Evolutionary conservation across 2,329 filamentous ascomycete species (phyloP), one percentile per base, ranked within the genome.

Genomic region (Didymella arachidicola): DNA sequence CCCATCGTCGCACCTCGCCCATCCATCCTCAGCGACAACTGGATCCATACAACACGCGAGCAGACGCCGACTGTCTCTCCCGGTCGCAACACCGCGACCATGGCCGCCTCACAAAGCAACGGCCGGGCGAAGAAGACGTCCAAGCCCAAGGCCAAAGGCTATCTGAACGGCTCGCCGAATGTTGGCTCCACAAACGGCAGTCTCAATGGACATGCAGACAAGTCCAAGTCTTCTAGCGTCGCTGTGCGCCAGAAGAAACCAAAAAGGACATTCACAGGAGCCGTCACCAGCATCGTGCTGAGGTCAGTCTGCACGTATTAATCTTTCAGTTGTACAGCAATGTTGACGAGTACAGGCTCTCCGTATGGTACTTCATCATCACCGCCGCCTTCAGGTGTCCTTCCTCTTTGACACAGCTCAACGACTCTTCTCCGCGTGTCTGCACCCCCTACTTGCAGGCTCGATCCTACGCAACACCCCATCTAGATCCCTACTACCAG

Each of bases 331-430:
- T n/a, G 18, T 36, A 47, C 61, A 47, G 22, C n/a, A 27, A n/a
- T 41, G 29, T 60, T 67, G 18, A 67, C 54, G 14, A 25, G 22
- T 11, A 8, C 53, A 73, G 94, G 71, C 77, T 97, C 43, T 77
- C 89, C 57, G 89, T 92, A 19, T 99, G 94, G 94, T 96, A 95
- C 75, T 84, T 88, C 34, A 87, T 98, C 64, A 77, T 93, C 61
- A 95, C 90, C 25, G 80, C 95, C 54, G 79, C 94, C 59, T 90
- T 99, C 75, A 87, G 89, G 61, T 99, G 94, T 76, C 94, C 94
- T 12, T 81, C 87, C 3, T 86, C 86, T 8, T 79, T 89, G 60
- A 84, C 88, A 27, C 83, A 86, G 26, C 86, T 95, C 70, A 85
- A 86, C 68, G 86, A 89, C 26, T 79, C 83, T 29, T 91, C 92